Evolutionary conservation across 192 early-diverging fungal species (phyloP), one percentile per base, ranked within the genome.

Genomic region (Podila horticola): DNA sequence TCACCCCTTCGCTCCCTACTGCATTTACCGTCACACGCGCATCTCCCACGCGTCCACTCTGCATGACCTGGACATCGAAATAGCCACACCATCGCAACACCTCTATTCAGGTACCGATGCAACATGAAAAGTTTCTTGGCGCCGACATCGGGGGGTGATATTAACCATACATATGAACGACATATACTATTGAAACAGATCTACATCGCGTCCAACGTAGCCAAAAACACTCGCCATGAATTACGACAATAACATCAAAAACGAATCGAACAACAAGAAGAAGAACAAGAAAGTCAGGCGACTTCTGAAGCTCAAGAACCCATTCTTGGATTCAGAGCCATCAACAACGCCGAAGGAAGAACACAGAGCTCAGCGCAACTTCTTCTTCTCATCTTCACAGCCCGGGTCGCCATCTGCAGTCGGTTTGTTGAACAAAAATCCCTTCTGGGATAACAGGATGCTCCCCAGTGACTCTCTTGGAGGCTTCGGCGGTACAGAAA

Each of bases 251-350:
- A 41, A 58, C 29, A 24, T 2, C 50, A 61, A 34, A 7, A 10
- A 17, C 41, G 22, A 41, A 20, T 28, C 24, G 8, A 71, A 4
- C 60, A 26, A 29, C 31, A 50, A 28, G 26, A 50, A 34, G 8
- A 74, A 61, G 45, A 50, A 5, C 7, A 61, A 50, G 24, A 60
- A 26, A 30, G 34, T 10, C 41, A 60, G 52, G 41, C 58, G 67
- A 24, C 2, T 51, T 17, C 49, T 38, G 0, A 10, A 61, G 12
- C 57, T 50, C 12, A 30, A 28, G 30, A 65, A 74, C 29, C 64
- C 65, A 0, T 62, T 74, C 57, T 41, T 49, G 19, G 65, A 60
- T 20, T 5, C 58, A 51, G 15, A 10, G 13, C 29, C 55, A 22
- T 50, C 72, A 28, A 29, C 1, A 12, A 22, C 17, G 5, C 51